Conservation (phyloP, 257 asterid species). For the Solanum pinnatisectum region DNA sequence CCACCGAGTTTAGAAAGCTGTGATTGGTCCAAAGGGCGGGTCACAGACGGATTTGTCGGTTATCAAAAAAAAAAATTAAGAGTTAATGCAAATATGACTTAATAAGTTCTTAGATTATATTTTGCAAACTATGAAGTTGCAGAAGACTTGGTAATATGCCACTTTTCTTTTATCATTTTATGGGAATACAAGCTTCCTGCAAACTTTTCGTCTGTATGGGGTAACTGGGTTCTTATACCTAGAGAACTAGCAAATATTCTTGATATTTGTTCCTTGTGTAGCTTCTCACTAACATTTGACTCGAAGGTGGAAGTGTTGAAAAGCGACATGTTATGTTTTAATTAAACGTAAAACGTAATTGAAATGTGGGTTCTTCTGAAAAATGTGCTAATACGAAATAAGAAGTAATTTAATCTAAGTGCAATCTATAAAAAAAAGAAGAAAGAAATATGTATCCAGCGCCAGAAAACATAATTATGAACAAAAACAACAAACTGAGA, state of each 20-base stretch:
- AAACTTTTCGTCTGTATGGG: background rate
- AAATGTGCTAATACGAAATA: background rate
- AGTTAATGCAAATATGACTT: background rate
- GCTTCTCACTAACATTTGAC: background rate
- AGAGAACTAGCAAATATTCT: background rate
- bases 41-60: no score
- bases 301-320: background rate
- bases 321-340: background rate
- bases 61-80: background rate
- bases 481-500: background rate
- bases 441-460: background rate
- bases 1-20: no score
- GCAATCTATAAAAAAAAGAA: background rate
- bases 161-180: background rate
- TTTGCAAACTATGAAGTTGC: background rate
- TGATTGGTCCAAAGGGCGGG: no score
- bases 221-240: background rate
- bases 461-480: background rate
- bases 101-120: background rate
- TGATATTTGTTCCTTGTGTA: background rate
- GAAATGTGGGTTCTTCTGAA: background rate
- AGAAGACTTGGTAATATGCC: background rate
- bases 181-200: background rate
- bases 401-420: background rate
- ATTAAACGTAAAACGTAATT: background rate